Conservation (phyloP, 176 grass and related monocot species). For the Juncus inflexus region DNA sequence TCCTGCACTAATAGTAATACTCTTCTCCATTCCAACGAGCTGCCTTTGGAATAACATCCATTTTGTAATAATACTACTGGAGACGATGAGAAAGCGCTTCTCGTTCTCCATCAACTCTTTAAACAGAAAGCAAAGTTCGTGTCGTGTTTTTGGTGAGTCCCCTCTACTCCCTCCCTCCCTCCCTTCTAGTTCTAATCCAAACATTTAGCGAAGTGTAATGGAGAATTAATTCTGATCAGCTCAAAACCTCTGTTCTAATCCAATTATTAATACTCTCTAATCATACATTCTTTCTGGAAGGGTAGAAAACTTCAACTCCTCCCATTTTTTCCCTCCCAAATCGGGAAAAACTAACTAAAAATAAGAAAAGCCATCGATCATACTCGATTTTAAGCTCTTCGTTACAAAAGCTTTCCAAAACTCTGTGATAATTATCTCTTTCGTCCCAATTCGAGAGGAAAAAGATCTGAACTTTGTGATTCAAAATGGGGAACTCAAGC, state of each 20-base stretch:
- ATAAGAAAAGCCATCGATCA: too few species aligned
- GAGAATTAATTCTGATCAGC: not conserved
- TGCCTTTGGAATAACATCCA: not conserved
- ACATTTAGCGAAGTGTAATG: slow-evolving; percentile 8
- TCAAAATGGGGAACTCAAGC: slow-evolving; percentile 33
- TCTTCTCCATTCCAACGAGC: not conserved
- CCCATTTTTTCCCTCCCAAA: too few species aligned
- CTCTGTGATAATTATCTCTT: not conserved
- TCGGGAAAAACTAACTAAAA: too few species aligned
- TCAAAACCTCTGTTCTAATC: slow-evolving; percentile 6
- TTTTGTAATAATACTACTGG: not conserved
- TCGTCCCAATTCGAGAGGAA: not conserved
- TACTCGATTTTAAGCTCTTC: too few species aligned
- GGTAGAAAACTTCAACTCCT: too few species aligned
- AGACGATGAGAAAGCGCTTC: not conserved
- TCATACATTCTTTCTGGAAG: not conserved
- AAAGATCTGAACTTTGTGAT: slow-evolving; percentile 7
- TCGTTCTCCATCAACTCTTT: slow-evolving; percentile 5
- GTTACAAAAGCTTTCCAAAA: not conserved
- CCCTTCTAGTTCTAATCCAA: slow-evolving; percentile 21
- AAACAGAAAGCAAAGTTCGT: slow-evolving; percentile 25
- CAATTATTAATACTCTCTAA: not conserved
- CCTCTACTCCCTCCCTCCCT: not conserved
- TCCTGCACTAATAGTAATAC: not conserved
- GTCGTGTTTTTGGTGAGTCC: slow-evolving; percentile 13